A percentile compares a stretch with the other conserved stretches of the same genome.
phyloP scores from a whole-genome alignment of 2,329 filamentous ascomycete species.

The Verticillium isaacii region DNA sequence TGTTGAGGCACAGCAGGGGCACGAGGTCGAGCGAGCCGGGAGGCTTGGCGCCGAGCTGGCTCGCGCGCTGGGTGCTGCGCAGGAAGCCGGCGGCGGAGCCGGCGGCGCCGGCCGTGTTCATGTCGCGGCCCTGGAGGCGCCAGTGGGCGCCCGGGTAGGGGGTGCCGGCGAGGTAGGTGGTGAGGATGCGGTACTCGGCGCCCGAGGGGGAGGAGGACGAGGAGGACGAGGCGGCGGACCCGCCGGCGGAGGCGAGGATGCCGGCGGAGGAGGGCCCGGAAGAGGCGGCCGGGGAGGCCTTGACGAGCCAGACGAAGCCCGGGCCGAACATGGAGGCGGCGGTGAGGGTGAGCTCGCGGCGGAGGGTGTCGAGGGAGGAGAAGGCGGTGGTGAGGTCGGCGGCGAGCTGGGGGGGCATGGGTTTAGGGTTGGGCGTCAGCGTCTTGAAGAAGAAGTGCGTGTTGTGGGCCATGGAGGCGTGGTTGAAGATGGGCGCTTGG shows the following conservation, averaged over 20 bases:
- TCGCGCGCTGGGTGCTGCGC: conserved; percentile 24
- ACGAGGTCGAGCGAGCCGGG: conserved; percentile 65
- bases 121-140: conserved; percentile 64
- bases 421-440: conserved; percentile 34
- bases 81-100: conserved; percentile 30
- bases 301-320: conserved; percentile 94
- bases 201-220: conserved; percentile 92
- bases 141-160: conserved; percentile 84
- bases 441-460: conserved; percentile 76
- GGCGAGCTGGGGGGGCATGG: conserved; percentile 54
- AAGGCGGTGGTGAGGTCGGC: conserved; percentile 65
- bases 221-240: conserved; percentile 75
- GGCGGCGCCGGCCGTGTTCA: conserved; percentile 55
- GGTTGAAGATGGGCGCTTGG: conserved; percentile 82
- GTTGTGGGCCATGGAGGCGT: conserved; percentile 95
- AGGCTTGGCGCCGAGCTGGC: conserved; percentile 31
- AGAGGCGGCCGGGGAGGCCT: conserved; percentile 49
- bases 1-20: conserved; percentile 86
- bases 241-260: conserved; percentile 74
- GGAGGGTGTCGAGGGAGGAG: conserved; percentile 77
- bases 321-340: conserved; percentile 93
- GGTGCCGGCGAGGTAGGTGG: conserved; percentile 87
- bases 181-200: conserved; percentile 62
- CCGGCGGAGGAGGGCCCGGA: conserved; percentile 65
- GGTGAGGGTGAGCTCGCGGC: conserved; percentile 72